Evolutionary conservation across 306 rosid species (phyloP), one percentile per base, ranked within the genome.

Genomic region (Senna tora): DNA sequence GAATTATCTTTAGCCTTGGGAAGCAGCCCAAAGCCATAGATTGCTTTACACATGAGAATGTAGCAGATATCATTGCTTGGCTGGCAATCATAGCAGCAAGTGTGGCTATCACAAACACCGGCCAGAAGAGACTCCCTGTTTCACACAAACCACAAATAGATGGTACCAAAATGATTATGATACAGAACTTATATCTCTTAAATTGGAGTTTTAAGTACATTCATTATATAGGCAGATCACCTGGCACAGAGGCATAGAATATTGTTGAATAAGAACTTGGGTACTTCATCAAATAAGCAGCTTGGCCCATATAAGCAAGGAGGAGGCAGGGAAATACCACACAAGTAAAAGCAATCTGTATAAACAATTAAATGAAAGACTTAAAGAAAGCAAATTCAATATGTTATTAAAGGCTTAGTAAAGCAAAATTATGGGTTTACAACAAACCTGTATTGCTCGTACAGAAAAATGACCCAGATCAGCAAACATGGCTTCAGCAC

Each of bases 61-160:
- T 94, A 71, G 98, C 98, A 46, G 97, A 94, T 82, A 94, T 94
- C 97, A 94, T 94, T 42, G 98, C 97, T 86, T 94, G 98, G 87
- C 97, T 94, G 41, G 98, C 98, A 89, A 94, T 89, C 96, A 94
- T 91, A 38, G 97, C 97, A 62, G 96, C 98, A 61, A 94, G 88
- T 57, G 98, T 85, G 56, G 98, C 98, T 71, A 88, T 57, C 77
- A 87, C 91, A 57, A 94, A 83, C 83, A 94, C 89, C 13, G 98
- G 98, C 97, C 98, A 94, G 85, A 94, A 94, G 71, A 94, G 84
- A 74, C 77, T 55, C n/a, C 62, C 98, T 94, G 95, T 51, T 83
- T 72, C 79, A 74, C 77, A 74, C 68, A 76, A 63, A 74, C 71
- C 53, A 71, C 57, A 65, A 60, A 67, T 50, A 49, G 52, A 9